Conservation (phyloP, 2,329 filamentous ascomycete species). For the Beauveria sp. region DNA sequence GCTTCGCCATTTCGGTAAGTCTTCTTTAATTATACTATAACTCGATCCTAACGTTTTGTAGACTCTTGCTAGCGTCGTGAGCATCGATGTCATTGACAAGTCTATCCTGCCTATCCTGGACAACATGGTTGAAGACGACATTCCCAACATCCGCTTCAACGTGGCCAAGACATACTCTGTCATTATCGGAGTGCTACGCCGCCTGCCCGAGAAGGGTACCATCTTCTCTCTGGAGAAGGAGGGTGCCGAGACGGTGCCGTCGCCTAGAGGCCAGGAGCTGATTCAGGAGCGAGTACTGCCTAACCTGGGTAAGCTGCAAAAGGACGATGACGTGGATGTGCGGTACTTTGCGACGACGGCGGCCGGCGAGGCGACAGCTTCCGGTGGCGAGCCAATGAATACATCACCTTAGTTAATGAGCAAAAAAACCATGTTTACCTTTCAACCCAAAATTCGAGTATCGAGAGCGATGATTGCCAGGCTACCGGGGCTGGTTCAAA, state of each 20-base stretch:
- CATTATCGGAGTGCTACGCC: constrained; percentile 83
- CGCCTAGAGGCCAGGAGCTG: constrained; percentile 66
- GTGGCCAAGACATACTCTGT: constrained; percentile 95
- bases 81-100: constrained; percentile 83
- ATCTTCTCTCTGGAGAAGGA: constrained; percentile 76
- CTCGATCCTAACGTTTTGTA: constrained; percentile 31
- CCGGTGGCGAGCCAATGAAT: constrained; percentile 54
- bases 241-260: constrained; percentile 53
- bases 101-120: constrained; percentile 95
- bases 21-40: not conserved
- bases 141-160: constrained; percentile 99
- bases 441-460: constrained; percentile 7
- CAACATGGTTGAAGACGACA: constrained; percentile 86
- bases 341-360: constrained; percentile 95
- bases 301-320: constrained; percentile 88
- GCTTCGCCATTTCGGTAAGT: constrained; percentile 94
- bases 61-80: constrained; percentile 91
- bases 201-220: constrained; percentile 81
- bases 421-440: constrained; percentile 15
- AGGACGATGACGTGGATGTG: constrained; percentile 96
- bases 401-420: constrained; percentile 50
- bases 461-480: constrained; percentile 1
- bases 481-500: not conserved
- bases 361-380: constrained; percentile 48
- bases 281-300: constrained; percentile 83